phyloP scores from a whole-genome alignment of 139 green algal genomes.

The Chlamydomonas asymmetrica region DNA sequence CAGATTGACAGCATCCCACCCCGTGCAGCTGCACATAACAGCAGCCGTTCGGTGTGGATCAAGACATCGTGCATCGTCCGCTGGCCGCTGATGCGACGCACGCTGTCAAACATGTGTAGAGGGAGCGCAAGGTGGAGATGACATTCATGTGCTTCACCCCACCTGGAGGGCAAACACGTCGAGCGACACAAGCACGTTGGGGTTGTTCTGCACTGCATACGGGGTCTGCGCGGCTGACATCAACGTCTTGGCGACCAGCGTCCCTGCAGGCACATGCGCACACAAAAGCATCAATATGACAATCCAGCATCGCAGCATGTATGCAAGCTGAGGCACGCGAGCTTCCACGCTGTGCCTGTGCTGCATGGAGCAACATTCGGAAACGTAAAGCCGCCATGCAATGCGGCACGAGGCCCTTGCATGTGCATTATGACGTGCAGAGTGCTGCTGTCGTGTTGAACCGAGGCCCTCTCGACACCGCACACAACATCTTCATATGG shows the following conservation, averaged over 20 bases:
- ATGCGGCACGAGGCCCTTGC: not conserved
- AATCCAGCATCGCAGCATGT: not conserved
- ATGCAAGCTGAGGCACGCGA: not conserved
- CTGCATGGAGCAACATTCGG: not conserved
- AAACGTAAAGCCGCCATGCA: not conserved
- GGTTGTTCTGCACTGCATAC: constrained; percentile 45
- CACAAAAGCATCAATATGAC: not conserved
- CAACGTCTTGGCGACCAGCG: constrained; percentile 90
- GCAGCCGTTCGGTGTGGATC: not conserved
- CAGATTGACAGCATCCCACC: not conserved
- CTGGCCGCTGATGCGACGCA: not conserved
- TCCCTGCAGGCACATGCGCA: constrained; percentile 26
- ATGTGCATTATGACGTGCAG: not conserved
- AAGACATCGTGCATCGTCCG: not conserved
- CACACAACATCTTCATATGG: no score
- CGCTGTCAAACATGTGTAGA: not conserved
- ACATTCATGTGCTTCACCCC: not conserved
- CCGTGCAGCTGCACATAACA: not conserved
- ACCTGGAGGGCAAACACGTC: constrained; percentile 94
- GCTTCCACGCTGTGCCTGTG: not conserved
- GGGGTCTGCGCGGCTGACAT: constrained; percentile 55
- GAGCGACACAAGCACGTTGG: constrained; percentile 71
- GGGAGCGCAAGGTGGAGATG: no score
- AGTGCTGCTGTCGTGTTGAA: no score
- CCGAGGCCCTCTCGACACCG: no score